These are phyloP conservation scores for Rusavskia elegans DNA, from an alignment of 495 filamentous ascomycete genomes.

Conservation along the genomic window DNA sequence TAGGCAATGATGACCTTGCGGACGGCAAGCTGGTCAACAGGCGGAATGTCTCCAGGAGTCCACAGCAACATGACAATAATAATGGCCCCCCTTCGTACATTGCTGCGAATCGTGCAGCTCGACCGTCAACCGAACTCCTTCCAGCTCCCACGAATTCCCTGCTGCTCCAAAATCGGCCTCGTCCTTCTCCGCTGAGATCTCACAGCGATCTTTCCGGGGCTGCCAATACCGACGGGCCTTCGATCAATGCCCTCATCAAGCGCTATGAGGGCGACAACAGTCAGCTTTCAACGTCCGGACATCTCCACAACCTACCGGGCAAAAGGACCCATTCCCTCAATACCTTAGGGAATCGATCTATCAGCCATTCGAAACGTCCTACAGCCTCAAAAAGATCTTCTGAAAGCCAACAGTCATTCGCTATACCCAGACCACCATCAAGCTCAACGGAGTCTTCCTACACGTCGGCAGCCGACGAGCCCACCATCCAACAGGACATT, in stretches of 20 bases:
- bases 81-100: background rate
- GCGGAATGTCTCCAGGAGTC: background rate
- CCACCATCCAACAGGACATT: background rate
- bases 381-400: background rate
- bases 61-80: background rate
- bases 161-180: background rate
- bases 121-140: background rate
- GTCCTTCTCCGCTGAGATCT: background rate
- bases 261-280: slow-evolving; percentile 2
- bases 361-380: background rate
- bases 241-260: slow-evolving; percentile 5
- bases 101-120: background rate
- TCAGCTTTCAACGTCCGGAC: background rate
- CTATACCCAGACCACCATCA: background rate
- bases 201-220: background rate
- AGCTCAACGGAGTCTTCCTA: background rate
- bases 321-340: background rate
- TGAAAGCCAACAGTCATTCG: background rate
- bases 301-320: background rate
- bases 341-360: background rate
- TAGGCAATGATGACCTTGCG: background rate
- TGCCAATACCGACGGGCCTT: background rate
- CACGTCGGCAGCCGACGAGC: background rate
- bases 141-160: background rate
- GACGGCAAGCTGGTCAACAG: background rate